phyloP scores from a whole-genome alignment of 2,329 filamentous ascomycete genomes.

The Venturia nashicola region DNA sequence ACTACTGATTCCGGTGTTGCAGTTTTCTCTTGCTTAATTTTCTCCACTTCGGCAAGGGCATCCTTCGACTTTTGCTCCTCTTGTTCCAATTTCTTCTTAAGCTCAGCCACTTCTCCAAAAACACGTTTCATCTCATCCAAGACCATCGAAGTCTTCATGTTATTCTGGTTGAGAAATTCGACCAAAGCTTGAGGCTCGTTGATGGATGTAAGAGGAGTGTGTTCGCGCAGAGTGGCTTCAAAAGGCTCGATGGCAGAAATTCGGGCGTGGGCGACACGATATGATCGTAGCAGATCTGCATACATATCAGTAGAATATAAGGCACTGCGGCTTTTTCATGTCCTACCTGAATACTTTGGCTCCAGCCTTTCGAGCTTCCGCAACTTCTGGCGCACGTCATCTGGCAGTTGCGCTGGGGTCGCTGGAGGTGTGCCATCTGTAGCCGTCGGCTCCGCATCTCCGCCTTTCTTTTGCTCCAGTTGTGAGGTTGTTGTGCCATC shows the following conservation, averaged over 20 bases:
- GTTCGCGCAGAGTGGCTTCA: slow-evolving; percentile 79
- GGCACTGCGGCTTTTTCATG: background rate
- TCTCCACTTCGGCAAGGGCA: slow-evolving; percentile 51
- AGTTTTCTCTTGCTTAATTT: slow-evolving; percentile 29
- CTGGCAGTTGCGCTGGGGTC: slow-evolving; percentile 47
- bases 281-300: slow-evolving; percentile 79
- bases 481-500: slow-evolving; percentile 5
- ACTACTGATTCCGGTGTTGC: slow-evolving; percentile 10
- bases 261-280: slow-evolving; percentile 78
- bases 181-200: slow-evolving; percentile 70
- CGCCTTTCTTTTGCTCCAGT: slow-evolving; percentile 20
- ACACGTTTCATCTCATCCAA: slow-evolving; percentile 87
- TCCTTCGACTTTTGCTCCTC: slow-evolving; percentile 50
- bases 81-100: slow-evolving; percentile 65
- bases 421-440: slow-evolving; percentile 13
- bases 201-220: slow-evolving; percentile 84
- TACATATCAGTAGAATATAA: slow-evolving; percentile 10
- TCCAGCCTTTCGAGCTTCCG: slow-evolving; percentile 86
- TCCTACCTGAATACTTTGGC: slow-evolving; percentile 65
- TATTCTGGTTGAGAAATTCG: slow-evolving; percentile 83
- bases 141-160: slow-evolving; percentile 79
- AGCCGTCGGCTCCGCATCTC: slow-evolving; percentile 18
- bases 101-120: slow-evolving; percentile 65
- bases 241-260: slow-evolving; percentile 86
- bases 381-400: slow-evolving; percentile 63